Conservation (phyloP, 2,329 filamentous ascomycete species). For the Decorospora gaudefroyi region DNA sequence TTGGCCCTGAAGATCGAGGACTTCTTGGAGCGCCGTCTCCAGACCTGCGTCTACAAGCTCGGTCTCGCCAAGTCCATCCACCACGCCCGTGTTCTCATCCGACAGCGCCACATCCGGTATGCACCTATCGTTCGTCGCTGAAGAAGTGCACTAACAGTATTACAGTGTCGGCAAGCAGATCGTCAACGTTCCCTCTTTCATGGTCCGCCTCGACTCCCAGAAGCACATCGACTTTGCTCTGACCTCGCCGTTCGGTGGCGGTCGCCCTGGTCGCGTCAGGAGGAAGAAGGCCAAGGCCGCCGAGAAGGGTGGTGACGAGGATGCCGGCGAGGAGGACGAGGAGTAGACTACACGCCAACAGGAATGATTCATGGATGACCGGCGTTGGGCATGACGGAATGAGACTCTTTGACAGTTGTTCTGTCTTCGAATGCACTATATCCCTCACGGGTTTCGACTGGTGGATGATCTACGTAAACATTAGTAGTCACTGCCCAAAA, state of each 20-base stretch:
- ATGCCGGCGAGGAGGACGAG: constrained; percentile 90
- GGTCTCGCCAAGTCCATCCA: constrained; percentile 99
- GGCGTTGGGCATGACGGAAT: constrained; percentile 47
- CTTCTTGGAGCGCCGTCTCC: constrained; percentile 99
- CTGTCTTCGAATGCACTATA: constrained; percentile 41
- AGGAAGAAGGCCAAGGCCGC: constrained; percentile 99
- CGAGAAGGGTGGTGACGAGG: constrained; percentile 78
- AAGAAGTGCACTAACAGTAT: constrained; percentile 21
- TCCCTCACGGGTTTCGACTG: constrained; percentile 35
- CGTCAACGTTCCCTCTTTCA: constrained; percentile 99
- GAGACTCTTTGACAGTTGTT: constrained; percentile 36
- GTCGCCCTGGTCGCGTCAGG: constrained; percentile 94
- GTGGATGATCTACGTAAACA: constrained; percentile 34
- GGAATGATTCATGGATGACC: constrained; percentile 44
- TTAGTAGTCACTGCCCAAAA: constrained; percentile 41
- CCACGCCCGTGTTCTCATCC: constrained; percentile 99
- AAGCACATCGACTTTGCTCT: constrained; percentile 99
- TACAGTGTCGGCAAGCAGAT: constrained; percentile 97
- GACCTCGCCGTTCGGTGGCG: constrained; percentile 95
- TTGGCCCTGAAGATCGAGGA: constrained; percentile 98
- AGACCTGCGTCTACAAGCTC: constrained; percentile 99
- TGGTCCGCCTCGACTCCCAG: constrained; percentile 99
- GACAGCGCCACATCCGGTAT: constrained; percentile 94
- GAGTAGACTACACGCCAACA: constrained; percentile 48
- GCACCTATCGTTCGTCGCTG: constrained; percentile 19